Base-by-base conservation (phyloP, 805 yeast genomes). In the Candida nanaspora region DNA sequence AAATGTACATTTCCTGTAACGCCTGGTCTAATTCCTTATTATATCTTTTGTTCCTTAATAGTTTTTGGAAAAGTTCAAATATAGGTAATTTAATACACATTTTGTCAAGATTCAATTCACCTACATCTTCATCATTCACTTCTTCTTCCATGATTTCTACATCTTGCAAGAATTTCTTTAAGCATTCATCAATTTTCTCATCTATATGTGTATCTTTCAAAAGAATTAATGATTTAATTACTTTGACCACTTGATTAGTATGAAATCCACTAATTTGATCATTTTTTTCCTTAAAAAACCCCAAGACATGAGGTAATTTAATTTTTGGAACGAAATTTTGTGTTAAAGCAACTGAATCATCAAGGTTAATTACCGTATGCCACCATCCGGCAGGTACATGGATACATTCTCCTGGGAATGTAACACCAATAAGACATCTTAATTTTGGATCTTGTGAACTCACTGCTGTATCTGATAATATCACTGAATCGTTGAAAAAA, bases 381-480 rank as follows among this genome's bases (percentile, higher is more conserved):
- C 97, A 88, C 97, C 97, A 88, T 1, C 95, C 94, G n/a, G 88
- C 72, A 3, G 97, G 97, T 7, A 88, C 97, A 56, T 83, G 78
- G 70, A 87, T 74, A 45, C 87, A 82, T 56, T 89, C 94, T 6
- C 89, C 91, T 0, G 87, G 82, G 47, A 76, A 78, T 0, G 94
- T 83, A 13, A 88, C 67, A 0, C 86, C 93, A 18, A 88, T 76
- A 18, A 69, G 54, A 49, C 86, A 81, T 8, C 32, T 6, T 9
- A 23, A 16, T 25, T 20, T 31, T 4, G 34, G 35, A 25, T 29
- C 35, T 4, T 29, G n/a, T 16, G 23, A 19, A 29, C 16, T 9
- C 3, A 38, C 40, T 7, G 53, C 46, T 13, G 46, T 46, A 40
- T 72, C 70, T 14, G 76, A 73, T 35, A 82, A 55, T 44, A 69